Base-by-base conservation (phyloP, 306 rosid species). In the Inga oerstediana region DNA sequence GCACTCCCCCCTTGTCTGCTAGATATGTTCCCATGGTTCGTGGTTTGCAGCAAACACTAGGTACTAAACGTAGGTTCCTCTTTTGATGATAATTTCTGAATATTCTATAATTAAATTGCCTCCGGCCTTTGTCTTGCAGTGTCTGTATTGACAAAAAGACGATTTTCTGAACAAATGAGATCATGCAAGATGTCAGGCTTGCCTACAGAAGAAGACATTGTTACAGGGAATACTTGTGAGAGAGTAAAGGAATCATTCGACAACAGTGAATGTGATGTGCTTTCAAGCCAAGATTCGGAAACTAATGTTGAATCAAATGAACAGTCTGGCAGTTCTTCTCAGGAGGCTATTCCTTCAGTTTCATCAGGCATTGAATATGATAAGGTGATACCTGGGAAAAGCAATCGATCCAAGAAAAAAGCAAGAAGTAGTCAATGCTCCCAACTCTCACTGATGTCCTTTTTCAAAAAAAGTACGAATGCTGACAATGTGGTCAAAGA, bases 1-100 rank as follows among this genome's bases (percentile, higher is more conserved):
- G 86, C 81, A 92, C 97, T 67, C 94, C 98, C 34, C 77, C 92
- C 73, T 88, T 92, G 48, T 96, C 98, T 91, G 88, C 97, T 82
- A 90, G 97, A 91, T 93, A 92, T 79, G 89, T 85, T 81, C 97
- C 97, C 69, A 92, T 85, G 91, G 89, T 91, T 84, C 95, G 34
- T 45, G 76, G 76, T 16, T 46, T 72, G 34, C 76, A 72, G 41
- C 76, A 72, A 72, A 72, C 76, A 74, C 87, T 93, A 48, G 97
- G 99, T 93, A 91, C 72, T 13, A 83, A 44, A 74, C 56, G 13
- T 27, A 46, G 37, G 80, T 78, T 64, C 64, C 79, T 86, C 71
- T 30, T 82, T 56, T 58, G 75, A 71, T 79, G 83, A 66, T 37
- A 52, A 58, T 73, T 48, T 73, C 61, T 15, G 59, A 27, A 46